Evolutionary conservation across 177 flowering plant genomes (phyloP).

Genomic region (Vitis hybrid): DNA sequence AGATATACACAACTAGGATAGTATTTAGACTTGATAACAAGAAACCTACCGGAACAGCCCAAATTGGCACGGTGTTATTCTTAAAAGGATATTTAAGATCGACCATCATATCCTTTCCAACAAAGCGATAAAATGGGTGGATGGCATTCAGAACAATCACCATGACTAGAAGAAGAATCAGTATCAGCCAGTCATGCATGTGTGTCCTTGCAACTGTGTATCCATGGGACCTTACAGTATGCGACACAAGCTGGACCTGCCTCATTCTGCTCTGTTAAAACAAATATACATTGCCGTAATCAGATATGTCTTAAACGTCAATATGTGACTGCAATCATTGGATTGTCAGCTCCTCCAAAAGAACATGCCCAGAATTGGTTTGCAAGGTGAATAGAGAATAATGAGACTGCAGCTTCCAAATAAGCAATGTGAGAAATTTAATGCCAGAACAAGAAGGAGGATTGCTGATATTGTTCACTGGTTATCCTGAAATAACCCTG

Average conservation of each 20-base stretch:
- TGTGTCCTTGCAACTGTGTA: conserved; percentile 34
- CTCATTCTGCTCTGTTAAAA: conserved; percentile 23
- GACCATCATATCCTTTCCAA: conserved; percentile 62
- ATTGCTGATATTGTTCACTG: too few relatives aligned
- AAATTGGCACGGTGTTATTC: conserved; percentile 56
- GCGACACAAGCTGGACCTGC: conserved; percentile 35
- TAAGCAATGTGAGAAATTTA: not conserved
- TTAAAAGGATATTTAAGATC: conserved; percentile 65
- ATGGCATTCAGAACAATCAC: conserved; percentile 30
- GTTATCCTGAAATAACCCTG: too few relatives aligned
- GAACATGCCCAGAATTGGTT: not conserved
- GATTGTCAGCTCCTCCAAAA: not conserved
- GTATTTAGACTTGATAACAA: not conserved
- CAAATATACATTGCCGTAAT: not conserved
- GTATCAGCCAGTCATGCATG: conserved; percentile 58
- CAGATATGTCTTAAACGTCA: not conserved
- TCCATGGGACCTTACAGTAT: conserved; percentile 50
- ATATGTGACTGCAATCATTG: not conserved
- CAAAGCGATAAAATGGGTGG: conserved; percentile 65
- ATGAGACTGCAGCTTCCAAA: not conserved
- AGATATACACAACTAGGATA: not conserved
- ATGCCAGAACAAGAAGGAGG: too few relatives aligned
- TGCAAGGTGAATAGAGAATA: not conserved
- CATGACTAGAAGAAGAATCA: conserved; percentile 43
- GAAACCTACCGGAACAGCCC: conserved; percentile 60